Evolutionary conservation across 2,329 filamentous ascomycete genomes (phyloP).

Genomic region (Ophiocordyceps camponoti-rufipedis): DNA sequence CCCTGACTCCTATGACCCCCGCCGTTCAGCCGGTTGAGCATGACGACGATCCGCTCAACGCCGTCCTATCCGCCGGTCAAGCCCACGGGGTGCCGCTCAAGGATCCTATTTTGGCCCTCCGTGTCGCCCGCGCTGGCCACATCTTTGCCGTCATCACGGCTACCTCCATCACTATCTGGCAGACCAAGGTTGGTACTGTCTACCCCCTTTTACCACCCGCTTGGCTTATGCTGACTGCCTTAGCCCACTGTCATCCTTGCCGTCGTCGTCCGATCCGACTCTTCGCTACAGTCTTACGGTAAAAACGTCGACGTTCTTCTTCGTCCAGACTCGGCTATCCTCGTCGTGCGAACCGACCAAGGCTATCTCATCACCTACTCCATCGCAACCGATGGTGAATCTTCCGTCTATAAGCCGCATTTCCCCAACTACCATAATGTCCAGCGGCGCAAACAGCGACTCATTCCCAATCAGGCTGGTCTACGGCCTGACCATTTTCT

Average conservation of each 20-base stretch:
- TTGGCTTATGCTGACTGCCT: neutral
- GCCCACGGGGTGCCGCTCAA: slow-evolving; percentile 23
- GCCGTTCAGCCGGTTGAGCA: slow-evolving; percentile 41
- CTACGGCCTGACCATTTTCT: slow-evolving; percentile 42
- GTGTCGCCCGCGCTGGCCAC: slow-evolving; percentile 62
- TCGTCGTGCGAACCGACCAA: slow-evolving; percentile 71
- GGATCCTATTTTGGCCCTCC: slow-evolving; percentile 56
- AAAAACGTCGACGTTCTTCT: slow-evolving; percentile 70
- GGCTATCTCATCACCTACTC: slow-evolving; percentile 93
- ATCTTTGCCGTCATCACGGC: slow-evolving; percentile 74
- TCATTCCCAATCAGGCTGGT: slow-evolving; percentile 37
- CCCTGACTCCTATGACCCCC: slow-evolving; percentile 34
- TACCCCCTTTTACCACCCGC: neutral
- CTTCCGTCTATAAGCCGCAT: slow-evolving; percentile 68
- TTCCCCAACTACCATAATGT: slow-evolving; percentile 52
- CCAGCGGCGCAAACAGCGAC: slow-evolving; percentile 41
- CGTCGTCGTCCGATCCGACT: slow-evolving; percentile 61
- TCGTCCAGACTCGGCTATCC: slow-evolving; percentile 77
- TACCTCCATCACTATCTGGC: slow-evolving; percentile 84
- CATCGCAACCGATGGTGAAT: slow-evolving; percentile 64
- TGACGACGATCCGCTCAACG: slow-evolving; percentile 17
- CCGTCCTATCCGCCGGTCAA: slow-evolving; percentile 7
- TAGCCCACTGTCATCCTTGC: slow-evolving; percentile 81
- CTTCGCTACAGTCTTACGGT: slow-evolving; percentile 70
- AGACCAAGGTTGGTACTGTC: slow-evolving; percentile 54